Conservation (phyloP, 169 alveolate species). For the Toxoplasma gondii region DNA sequence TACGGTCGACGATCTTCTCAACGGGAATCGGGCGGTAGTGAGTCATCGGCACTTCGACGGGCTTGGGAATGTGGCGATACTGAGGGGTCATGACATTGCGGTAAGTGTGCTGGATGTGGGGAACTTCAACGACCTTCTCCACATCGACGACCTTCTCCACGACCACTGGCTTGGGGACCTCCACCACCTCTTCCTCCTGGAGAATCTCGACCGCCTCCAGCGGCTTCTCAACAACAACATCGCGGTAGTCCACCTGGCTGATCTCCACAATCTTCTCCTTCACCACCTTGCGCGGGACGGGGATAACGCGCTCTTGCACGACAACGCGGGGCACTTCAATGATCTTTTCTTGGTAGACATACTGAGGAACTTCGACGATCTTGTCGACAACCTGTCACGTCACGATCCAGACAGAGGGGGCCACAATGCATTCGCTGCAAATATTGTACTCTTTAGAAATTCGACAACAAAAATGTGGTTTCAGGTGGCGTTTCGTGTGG, state of each 20-base stretch:
- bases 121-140: constrained; percentile 92
- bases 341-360: constrained; percentile 90
- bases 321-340: constrained; percentile 89
- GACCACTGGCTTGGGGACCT: constrained; percentile 49
- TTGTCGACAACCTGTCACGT: constrained; percentile 77
- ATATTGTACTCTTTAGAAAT: no score
- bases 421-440: no score
- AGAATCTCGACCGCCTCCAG: constrained; percentile 60
- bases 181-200: constrained; percentile 61
- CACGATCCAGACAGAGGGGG: neutral
- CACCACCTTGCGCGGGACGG: constrained; percentile 87
- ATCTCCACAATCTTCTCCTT: constrained; percentile 90
- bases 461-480: no score
- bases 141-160: constrained; percentile 62
- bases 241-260: constrained; percentile 87
- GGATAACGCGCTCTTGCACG: constrained; percentile 89
- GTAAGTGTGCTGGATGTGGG: constrained; percentile 89
- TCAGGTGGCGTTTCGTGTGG: no score
- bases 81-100: constrained; percentile 89
- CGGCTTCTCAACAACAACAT: constrained; percentile 74
- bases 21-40: constrained; percentile 91
- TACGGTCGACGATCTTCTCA: constrained; percentile 87
- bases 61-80: constrained; percentile 93
- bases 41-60: constrained; percentile 93
- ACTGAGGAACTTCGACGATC: constrained; percentile 91